Percentiles rank a stretch among this genome's conserved stretches.
Evolutionary conservation across 108 stramenopile species (phyloP).

Genomic region (Aurantiochytrium sp.): DNA sequence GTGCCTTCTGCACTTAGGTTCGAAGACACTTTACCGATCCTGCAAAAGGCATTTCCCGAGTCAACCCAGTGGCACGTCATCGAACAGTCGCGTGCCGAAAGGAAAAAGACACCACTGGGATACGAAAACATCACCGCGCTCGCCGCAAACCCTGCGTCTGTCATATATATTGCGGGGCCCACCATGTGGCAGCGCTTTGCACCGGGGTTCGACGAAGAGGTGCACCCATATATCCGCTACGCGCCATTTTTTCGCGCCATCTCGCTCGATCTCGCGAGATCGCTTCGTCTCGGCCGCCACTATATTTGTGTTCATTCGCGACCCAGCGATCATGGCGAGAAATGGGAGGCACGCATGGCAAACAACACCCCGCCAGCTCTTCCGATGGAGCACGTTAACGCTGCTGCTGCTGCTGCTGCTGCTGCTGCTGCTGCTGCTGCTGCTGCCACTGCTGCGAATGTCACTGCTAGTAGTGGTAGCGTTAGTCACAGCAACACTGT

Average conservation of each 20-base stretch:
- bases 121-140: neutral
- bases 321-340: neutral
- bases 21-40: neutral
- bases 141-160: neutral
- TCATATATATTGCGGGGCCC: neutral
- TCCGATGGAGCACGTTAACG: neutral
- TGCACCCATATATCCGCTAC: neutral
- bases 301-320: neutral
- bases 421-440: too few relatives aligned
- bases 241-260: conserved; percentile 6
- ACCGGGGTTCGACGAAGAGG: neutral
- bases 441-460: too few relatives aligned
- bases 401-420: too few relatives aligned
- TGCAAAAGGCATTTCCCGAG: neutral
- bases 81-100: neutral
- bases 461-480: too few relatives aligned
- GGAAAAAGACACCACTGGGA: neutral
- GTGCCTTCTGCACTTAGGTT: neutral
- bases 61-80: neutral
- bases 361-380: neutral
- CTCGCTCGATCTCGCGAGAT: neutral
- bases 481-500: neutral
- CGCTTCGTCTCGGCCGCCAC: neutral
- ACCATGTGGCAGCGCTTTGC: conserved; percentile 10
- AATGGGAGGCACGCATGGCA: neutral